Conservation (phyloP, 1,139 yeast genomes). For the Blastobotrys arbuscula region DNA sequence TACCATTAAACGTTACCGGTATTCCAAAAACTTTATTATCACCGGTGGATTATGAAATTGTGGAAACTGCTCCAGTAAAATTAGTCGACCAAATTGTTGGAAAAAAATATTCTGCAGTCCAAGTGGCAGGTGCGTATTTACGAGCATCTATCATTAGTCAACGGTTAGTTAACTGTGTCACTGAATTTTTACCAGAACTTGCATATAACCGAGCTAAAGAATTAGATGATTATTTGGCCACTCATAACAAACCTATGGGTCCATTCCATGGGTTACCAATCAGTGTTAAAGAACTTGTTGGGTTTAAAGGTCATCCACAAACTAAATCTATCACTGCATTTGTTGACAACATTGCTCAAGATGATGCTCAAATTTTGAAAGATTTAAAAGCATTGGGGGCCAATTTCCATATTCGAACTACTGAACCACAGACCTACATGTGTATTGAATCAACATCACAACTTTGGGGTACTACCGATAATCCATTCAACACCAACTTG, state of each 20-base stretch:
- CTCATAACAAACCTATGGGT: constrained; percentile 38
- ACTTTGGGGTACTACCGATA: constrained; percentile 45
- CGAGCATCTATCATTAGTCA: constrained; percentile 56
- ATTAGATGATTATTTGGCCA: constrained; percentile 35
- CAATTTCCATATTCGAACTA: constrained; percentile 50
- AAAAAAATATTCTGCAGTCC: constrained; percentile 38
- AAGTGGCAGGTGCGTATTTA: constrained; percentile 47
- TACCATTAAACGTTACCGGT: constrained; percentile 28
- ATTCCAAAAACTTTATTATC: constrained; percentile 24
- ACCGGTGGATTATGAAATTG: constrained; percentile 25
- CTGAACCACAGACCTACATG: constrained; percentile 56
- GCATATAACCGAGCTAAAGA: constrained; percentile 35
- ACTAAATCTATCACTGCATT: constrained; percentile 39
- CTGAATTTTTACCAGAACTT: constrained; percentile 29
- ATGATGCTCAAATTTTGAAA: constrained; percentile 36
- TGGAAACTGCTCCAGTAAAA: constrained; percentile 29
- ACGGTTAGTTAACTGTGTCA: constrained; percentile 41
- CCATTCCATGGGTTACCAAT: constrained; percentile 51
- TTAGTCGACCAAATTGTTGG: constrained; percentile 39
- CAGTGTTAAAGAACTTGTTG: constrained; percentile 46
- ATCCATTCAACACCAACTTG: constrained; percentile 42
- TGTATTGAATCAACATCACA: constrained; percentile 45
- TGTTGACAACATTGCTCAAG: constrained; percentile 28
- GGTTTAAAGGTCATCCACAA: constrained; percentile 41
- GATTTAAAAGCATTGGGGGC: constrained; percentile 53